Base-by-base conservation (phyloP, 768 basidiomycete species). In the Hemileccinum rubropunctum region DNA sequence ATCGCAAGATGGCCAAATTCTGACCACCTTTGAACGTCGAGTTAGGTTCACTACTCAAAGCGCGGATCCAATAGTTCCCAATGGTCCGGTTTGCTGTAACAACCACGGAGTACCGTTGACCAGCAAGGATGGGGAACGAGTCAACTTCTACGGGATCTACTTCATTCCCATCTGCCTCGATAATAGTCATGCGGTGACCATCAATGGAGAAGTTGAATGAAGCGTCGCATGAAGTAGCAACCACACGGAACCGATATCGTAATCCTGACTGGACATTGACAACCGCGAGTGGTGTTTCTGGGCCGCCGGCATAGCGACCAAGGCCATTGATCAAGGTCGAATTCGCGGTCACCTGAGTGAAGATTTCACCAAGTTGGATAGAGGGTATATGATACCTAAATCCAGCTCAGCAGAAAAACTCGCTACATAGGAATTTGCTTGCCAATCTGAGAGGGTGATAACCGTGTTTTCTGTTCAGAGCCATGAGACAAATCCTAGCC, bases 1-100 rank as follows among this genome's bases (percentile, higher is more conserved):
- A 83, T 44, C 77, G 71, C 34, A 83, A 60, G 47, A 83, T 79
- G 3, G 79, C 81, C 40, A 69, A 69, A 59, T 77, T 80, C 50
- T 74, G 66, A 9, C 72, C 73, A 17, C 62, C 66, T 27, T 58
- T 38, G 48, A 75, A 66, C 13, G 63, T 45, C 4, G 67, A 54
- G 32, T 51, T 48, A 6, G 52, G 61, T 57, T 42, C 64, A 65
- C 42, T 66, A 48, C n/a, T 72, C 65, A 39, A 63, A 0, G 78
- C 68, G 18, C 78, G 76, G 37, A 82, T 68, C 80, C 80, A 84
- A 60, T 83, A 84, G 58, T 81, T 84, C 4, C 63, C 70, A 23
- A 76, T 55, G 0, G 71, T 56, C 46, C 80, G 72, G 52, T 79
- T 63, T 13, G 80, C 76, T 10, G 61, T 68, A 13, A 80, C 58